Conservation (phyloP, 805 yeast genomes). For the Wickerhamiella siamensis region DNA sequence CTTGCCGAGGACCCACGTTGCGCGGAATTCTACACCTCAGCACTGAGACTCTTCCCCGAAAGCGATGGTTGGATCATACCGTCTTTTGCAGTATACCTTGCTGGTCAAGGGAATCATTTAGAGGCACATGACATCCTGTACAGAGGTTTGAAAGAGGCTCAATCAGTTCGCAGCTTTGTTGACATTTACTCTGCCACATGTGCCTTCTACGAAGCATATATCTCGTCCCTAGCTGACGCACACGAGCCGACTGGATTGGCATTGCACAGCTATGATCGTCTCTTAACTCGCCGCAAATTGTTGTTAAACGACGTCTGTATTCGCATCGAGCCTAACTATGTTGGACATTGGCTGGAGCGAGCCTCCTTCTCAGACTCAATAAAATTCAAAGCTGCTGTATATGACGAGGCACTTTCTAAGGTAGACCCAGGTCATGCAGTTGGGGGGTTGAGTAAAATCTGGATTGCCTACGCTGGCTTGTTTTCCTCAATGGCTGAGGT, state of each 20-base stretch:
- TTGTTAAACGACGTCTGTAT: constrained; percentile 53
- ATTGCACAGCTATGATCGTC: constrained; percentile 36
- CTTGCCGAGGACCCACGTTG: background rate
- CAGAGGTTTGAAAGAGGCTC: constrained; percentile 33
- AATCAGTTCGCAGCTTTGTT: constrained; percentile 48
- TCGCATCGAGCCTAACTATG: constrained; percentile 45
- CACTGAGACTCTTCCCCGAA: constrained; percentile 1
- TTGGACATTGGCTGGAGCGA: constrained; percentile 57
- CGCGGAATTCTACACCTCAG: constrained; percentile 7
- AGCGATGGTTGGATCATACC: constrained; percentile 4
- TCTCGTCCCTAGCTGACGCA: constrained; percentile 25
- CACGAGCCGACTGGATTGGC: constrained; percentile 28
- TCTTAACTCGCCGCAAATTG: constrained; percentile 43
- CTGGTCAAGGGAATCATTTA: constrained; percentile 26
- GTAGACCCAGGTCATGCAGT: constrained; percentile 41
- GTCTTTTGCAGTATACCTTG: constrained; percentile 35
- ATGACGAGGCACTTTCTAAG: constrained; percentile 47
- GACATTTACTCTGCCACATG: constrained; percentile 46
- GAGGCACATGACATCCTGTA: constrained; percentile 34
- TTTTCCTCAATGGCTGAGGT: background rate
- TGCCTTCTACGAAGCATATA: constrained; percentile 41
- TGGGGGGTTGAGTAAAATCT: background rate
- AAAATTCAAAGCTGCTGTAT: constrained; percentile 36
- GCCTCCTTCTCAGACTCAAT: constrained; percentile 32
- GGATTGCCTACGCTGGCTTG: background rate